These are phyloP conservation scores for Russula ochroleuca DNA, from an alignment of 768 basidiomycete species.

Conservation along the genomic window DNA sequence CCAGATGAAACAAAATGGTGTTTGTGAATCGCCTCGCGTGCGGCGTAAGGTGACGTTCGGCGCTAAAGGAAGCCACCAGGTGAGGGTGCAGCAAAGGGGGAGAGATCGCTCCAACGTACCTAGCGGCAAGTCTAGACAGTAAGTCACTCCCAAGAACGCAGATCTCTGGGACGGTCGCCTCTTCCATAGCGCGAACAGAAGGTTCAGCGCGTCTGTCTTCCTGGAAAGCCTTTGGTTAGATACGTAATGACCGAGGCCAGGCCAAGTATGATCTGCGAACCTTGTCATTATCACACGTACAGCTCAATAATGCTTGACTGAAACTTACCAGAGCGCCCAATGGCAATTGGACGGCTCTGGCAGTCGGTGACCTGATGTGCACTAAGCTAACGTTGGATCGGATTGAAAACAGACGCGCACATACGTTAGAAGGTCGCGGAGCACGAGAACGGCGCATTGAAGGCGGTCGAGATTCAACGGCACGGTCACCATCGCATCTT, in stretches of 20 bases:
- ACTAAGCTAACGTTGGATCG: slow-evolving; percentile 15
- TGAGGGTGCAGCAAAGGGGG: neutral
- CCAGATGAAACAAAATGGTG: slow-evolving; percentile 56
- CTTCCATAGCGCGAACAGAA: slow-evolving; percentile 51
- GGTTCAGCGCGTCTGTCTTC: slow-evolving; percentile 48
- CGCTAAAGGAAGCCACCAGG: slow-evolving; percentile 37
- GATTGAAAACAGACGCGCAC: neutral
- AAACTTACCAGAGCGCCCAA: slow-evolving; percentile 59
- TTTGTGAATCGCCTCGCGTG: slow-evolving; percentile 50
- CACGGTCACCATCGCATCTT: slow-evolving; percentile 47
- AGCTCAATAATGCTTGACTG: slow-evolving; percentile 45
- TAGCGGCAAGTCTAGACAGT: slow-evolving; percentile 44
- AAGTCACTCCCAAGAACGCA: slow-evolving; percentile 53
- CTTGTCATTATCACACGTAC: slow-evolving; percentile 42
- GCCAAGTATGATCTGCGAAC: slow-evolving; percentile 30
- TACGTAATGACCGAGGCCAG: slow-evolving; percentile 8
- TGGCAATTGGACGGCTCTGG: slow-evolving; percentile 65
- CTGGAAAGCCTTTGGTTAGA: slow-evolving; percentile 36
- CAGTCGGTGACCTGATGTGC: slow-evolving; percentile 44
- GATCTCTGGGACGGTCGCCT: slow-evolving; percentile 46
- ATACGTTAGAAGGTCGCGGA: slow-evolving; percentile 56
- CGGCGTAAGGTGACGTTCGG: slow-evolving; percentile 51
- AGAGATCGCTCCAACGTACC: slow-evolving; percentile 38
- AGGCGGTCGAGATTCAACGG: slow-evolving; percentile 62
- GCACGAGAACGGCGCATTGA: slow-evolving; percentile 46